phyloP scores from a whole-genome alignment of 306 rosid species.

The Lupinus albus region DNA sequence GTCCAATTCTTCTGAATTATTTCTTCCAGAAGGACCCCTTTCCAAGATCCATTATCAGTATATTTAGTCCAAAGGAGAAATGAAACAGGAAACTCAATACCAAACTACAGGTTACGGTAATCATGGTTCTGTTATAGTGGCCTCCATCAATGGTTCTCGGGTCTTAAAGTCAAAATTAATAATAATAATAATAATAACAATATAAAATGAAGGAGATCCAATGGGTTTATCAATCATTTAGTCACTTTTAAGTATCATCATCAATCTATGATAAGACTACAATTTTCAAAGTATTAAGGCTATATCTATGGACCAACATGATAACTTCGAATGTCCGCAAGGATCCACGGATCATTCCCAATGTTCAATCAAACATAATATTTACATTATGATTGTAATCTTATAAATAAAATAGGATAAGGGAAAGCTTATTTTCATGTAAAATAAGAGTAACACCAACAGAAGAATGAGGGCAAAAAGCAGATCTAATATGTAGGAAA shows the following conservation, averaged over 20 bases:
- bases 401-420: background rate
- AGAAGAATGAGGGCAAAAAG: no score
- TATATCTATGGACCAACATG: background rate
- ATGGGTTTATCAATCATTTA: background rate
- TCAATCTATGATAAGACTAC: background rate
- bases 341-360: conserved; percentile 1
- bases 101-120: background rate
- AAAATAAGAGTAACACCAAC: background rate
- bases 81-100: background rate
- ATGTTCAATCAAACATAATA: background rate
- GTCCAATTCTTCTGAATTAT: background rate
- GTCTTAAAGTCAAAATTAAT: background rate
- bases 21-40: background rate
- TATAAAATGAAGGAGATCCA: background rate
- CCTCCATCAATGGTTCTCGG: background rate
- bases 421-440: background rate
- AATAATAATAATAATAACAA: no score
- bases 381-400: background rate
- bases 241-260: background rate
- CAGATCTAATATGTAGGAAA: no score
- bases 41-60: background rate
- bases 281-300: background rate
- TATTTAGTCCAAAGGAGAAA: background rate
- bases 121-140: background rate
- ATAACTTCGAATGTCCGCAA: background rate